Conservation (phyloP, 2,329 filamentous ascomycete genomes). For the Didymella glomerata region DNA sequence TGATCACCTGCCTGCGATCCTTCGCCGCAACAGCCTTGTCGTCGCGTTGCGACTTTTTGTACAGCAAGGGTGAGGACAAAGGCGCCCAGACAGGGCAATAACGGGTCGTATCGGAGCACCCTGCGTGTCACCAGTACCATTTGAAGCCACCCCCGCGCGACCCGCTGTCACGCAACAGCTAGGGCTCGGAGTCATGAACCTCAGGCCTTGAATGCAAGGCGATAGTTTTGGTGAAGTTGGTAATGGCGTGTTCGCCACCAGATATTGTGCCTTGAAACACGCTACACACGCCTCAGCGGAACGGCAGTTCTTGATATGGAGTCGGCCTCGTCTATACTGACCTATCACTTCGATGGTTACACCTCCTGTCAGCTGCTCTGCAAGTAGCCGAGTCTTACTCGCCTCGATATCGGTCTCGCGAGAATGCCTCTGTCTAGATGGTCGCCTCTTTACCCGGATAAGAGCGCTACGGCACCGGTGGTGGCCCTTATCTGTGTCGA, state of each 20-base stretch:
- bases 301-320: conserved; percentile 5
- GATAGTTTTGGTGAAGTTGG: not conserved
- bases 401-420: not conserved
- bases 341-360: not conserved
- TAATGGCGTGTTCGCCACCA: conserved; percentile 13
- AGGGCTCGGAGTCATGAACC: not conserved
- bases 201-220: not conserved
- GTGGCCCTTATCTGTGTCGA: not conserved
- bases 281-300: not conserved
- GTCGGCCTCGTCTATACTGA: not conserved
- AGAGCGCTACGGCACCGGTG: not conserved
- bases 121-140: not conserved
- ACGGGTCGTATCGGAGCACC: conserved; percentile 2
- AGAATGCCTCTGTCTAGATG: not conserved
- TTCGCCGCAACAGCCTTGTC: conserved; percentile 2
- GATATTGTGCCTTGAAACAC: conserved; percentile 6
- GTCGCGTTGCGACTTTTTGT: not conserved
- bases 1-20: conserved; percentile 8
- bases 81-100: not conserved
- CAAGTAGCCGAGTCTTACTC: not conserved
- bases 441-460: conserved; percentile 13
- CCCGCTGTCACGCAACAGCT: not conserved
- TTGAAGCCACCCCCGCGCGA: not conserved
- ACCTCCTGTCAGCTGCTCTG: conserved; percentile 2
- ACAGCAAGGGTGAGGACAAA: not conserved